Evolutionary conservation across 1,284 basidiomycete genomes (phyloP).

Genomic region (Boletellus deceptivus): DNA sequence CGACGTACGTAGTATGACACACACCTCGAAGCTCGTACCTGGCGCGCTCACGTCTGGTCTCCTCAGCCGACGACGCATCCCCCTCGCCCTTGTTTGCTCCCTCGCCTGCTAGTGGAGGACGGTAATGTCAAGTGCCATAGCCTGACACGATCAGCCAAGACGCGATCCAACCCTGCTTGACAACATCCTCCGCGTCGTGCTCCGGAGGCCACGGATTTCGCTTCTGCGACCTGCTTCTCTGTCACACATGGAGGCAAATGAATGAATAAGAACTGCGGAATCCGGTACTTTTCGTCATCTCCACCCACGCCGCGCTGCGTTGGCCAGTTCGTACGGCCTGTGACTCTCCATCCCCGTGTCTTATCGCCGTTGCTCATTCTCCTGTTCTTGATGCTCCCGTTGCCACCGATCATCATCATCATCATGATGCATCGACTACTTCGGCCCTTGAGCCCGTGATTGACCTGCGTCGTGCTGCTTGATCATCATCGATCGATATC

Average conservation of each 20-base stretch:
- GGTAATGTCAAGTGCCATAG: too few relatives aligned
- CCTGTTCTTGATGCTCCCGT: too few relatives aligned
- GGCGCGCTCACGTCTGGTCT: neutral
- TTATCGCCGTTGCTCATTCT: neutral
- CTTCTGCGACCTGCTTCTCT: neutral
- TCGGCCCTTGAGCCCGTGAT: neutral
- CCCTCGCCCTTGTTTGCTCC: too few relatives aligned
- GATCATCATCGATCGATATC: neutral
- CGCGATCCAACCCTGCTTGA: neutral
- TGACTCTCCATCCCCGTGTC: neutral
- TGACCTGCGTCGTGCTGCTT: neutral
- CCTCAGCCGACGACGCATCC: neutral
- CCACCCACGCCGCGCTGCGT: too few relatives aligned
- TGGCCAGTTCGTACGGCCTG: too few relatives aligned
- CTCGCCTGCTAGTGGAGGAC: too few relatives aligned
- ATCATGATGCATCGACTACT: neutral
- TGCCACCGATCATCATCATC: neutral
- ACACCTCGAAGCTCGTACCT: neutral
- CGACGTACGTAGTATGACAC: neutral
- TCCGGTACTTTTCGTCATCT: too few relatives aligned
- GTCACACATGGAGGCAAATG: neutral
- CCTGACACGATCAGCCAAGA: neutral
- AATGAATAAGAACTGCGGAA: neutral
- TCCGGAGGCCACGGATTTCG: neutral
- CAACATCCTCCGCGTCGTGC: neutral